phyloP scores from a whole-genome alignment of 306 rosid genomes.

The Cercis canadensis region DNA sequence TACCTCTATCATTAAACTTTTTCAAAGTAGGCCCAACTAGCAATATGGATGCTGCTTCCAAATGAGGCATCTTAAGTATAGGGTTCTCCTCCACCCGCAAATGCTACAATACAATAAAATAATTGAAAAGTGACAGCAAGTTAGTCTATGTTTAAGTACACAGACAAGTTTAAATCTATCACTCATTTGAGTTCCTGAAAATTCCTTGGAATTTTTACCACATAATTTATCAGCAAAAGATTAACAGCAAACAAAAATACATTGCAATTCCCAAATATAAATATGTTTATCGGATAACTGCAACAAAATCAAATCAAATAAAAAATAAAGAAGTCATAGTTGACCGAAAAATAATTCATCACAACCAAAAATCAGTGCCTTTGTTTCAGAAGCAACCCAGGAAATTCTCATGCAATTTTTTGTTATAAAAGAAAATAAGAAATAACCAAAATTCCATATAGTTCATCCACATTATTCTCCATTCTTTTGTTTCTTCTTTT shows the following conservation, averaged over 20 bases:
- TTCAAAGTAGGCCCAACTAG: conserved; percentile 94
- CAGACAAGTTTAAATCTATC: background rate
- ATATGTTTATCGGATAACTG: too few relatives aligned
- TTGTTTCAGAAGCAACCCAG: too few relatives aligned
- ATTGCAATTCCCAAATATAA: too few relatives aligned
- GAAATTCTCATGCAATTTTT: too few relatives aligned
- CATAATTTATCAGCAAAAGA: background rate
- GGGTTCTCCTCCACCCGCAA: conserved; percentile 98
- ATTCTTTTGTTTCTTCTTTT: background rate
- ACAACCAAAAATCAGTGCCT: too few relatives aligned
- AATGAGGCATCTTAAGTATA: conserved; percentile 86
- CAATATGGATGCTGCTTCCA: conserved; percentile 96
- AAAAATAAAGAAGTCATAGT: too few relatives aligned
- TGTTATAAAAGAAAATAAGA: too few relatives aligned
- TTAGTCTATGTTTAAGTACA: conserved; percentile 9
- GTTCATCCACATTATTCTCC: background rate
- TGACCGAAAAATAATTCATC: too few relatives aligned
- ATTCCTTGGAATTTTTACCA: background rate
- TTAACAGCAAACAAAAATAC: background rate
- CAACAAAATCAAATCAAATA: too few relatives aligned
- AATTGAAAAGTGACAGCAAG: conserved; percentile 33
- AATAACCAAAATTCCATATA: background rate
- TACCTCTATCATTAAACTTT: conserved; percentile 97
- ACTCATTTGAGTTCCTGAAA: conserved; percentile 22
- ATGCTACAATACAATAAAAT: conserved; percentile 66